These are phyloP conservation scores for Athelia psychrophila DNA, from an alignment of 1,284 basidiomycete genomes.

Conservation along the genomic window DNA sequence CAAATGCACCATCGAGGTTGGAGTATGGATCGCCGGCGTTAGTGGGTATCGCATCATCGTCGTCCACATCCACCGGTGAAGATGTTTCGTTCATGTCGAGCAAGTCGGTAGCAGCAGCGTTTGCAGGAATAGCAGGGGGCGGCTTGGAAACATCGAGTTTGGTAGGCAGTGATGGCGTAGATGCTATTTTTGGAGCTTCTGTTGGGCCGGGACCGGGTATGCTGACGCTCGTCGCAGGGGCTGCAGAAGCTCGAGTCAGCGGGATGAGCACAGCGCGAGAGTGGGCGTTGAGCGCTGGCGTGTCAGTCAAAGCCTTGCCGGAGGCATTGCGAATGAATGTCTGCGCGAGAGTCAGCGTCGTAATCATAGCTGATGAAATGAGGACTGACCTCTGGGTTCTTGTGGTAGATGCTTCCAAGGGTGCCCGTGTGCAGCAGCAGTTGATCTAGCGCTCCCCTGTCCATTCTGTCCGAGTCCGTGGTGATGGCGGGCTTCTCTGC, in stretches of 20 bases:
- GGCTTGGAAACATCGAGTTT: conserved; percentile 16
- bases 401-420: conserved; percentile 85
- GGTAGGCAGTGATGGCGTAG: conserved; percentile 20
- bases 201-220: conserved; percentile 62
- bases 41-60: conserved; percentile 31
- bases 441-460: conserved; percentile 91
- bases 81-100: conserved; percentile 1
- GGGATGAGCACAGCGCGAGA: conserved; percentile 73
- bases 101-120: background rate
- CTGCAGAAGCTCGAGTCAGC: conserved; percentile 47
- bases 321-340: conserved; percentile 82
- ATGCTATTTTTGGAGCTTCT: conserved; percentile 10
- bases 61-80: conserved; percentile 5
- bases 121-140: conserved; percentile 6
- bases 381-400: conserved; percentile 74
- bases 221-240: conserved; percentile 33
- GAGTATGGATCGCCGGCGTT: conserved; percentile 66
- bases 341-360: conserved; percentile 32
- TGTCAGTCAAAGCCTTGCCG: conserved; percentile 71
- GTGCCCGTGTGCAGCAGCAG: conserved; percentile 80
- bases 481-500: conserved; percentile 94
- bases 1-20: conserved; percentile 69
- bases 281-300: conserved; percentile 73
- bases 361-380: conserved; percentile 4
- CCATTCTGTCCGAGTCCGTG: conserved; percentile 98